phyloP scores from a whole-genome alignment of 2,329 filamentous ascomycete genomes.

The Paecilomyces sp. region DNA sequence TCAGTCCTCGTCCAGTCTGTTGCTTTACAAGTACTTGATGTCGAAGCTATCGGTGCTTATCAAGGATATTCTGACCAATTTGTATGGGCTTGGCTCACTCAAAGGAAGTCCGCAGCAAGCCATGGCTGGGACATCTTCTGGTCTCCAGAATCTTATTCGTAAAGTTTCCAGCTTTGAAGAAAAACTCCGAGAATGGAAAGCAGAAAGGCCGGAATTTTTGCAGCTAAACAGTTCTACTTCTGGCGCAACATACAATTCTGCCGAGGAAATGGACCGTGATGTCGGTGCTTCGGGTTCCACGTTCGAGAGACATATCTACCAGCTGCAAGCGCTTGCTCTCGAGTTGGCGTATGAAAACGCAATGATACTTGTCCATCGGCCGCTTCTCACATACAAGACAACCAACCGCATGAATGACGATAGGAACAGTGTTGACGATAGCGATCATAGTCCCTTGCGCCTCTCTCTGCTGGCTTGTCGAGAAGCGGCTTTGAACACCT shows the following conservation, averaged over 20 bases:
- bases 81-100: background rate
- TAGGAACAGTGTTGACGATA: background rate
- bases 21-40: background rate
- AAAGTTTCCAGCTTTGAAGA: background rate
- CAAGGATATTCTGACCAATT: background rate
- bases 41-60: background rate
- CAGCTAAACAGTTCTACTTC: background rate
- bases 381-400: slow-evolving; percentile 15
- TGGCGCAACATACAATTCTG: background rate
- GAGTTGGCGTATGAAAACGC: slow-evolving; percentile 28
- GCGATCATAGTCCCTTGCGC: background rate
- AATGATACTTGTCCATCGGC: slow-evolving; percentile 21
- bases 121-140: background rate
- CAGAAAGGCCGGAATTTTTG: background rate
- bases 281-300: slow-evolving; percentile 14
- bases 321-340: slow-evolving; percentile 24
- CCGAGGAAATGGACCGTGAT: background rate
- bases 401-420: background rate
- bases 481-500: background rate
- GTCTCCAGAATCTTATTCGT: background rate
- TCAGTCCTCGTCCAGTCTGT: background rate
- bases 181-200: background rate
- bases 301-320: slow-evolving; percentile 20
- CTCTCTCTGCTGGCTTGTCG: background rate
- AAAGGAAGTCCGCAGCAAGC: background rate